phyloP scores from a whole-genome alignment of 345 rosid species.

The Brassica napus region Da-Ae NC_063443.1:8759501-8760000 shows the following conservation, averaged over 20 bases:
- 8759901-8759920: background rate
- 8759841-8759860: conserved; percentile 59
- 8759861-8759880: conserved; percentile 57
- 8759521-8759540: background rate
- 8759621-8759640: conserved; percentile 53
- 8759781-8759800: conserved; percentile 66
- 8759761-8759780: conserved; percentile 48
- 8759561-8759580: conserved; percentile 45
- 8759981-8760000: background rate
- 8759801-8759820: conserved; percentile 58
- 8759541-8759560: conserved; percentile 45
- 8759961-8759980: background rate
- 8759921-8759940: background rate
- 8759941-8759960: background rate
- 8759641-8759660: conserved; percentile 52
- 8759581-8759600: conserved; percentile 48
- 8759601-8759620: conserved; percentile 56
- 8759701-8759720: background rate
- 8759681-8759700: background rate
- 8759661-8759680: conserved; percentile 58
- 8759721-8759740: background rate
- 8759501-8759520: background rate
- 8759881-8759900: conserved; percentile 49
- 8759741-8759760: background rate
- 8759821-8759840: conserved; percentile 57